Base-by-base conservation (phyloP, 2,329 filamentous ascomycete species). In the Aurifilum marmelostoma region DNA sequence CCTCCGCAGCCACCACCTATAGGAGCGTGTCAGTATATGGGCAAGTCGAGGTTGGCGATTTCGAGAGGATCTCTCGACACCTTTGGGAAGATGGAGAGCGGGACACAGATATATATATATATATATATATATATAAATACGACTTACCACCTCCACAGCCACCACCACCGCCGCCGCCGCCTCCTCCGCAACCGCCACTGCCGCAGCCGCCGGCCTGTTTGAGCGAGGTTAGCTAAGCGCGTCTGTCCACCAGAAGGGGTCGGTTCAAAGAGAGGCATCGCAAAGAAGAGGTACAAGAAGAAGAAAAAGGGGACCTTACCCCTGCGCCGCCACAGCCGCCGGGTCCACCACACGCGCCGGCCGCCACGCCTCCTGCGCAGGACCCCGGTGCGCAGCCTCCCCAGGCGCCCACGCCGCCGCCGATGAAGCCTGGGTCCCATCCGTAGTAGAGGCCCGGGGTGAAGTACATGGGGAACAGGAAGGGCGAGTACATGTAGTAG, bases 401-500 rank as follows among this genome's bases (percentile, higher is more conserved):
- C 43, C 78, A 78, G 9, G 73, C 76, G 0, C 82, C 83, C 2
- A 72, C 69, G 0, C 80, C 80, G 2, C 79, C 77, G 5, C 73
- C 75, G 0, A 77, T 70, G 2, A 72, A 74, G 1, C 79, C 79
- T 0, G 84, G 83, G 65, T 82, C 79, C 8, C 79, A 80, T 2
- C 79, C 82, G 63, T 81, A 82, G 72, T 87, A 87, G 60, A 84
- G 73, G 1, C 77, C 80, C 0, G 81, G 81, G 0, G 79, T 80
- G 69, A 82, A 80, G 72, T 81, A 83, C 9, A 79, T 60, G 0
- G 83, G 79, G 43, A 80, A 81, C 70, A 82, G 78, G 43, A 77
- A 86, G 0, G 85, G 84, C 0, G 80, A 81, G 69, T 85, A 84
- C 76, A 84, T 81, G 69, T 81, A 77, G 70, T 86, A 87, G 0